These are phyloP conservation scores for Cryptococcus jaspeensis DNA, from an alignment of 1,284 basidiomycete species.

Conservation along the genomic window DNA sequence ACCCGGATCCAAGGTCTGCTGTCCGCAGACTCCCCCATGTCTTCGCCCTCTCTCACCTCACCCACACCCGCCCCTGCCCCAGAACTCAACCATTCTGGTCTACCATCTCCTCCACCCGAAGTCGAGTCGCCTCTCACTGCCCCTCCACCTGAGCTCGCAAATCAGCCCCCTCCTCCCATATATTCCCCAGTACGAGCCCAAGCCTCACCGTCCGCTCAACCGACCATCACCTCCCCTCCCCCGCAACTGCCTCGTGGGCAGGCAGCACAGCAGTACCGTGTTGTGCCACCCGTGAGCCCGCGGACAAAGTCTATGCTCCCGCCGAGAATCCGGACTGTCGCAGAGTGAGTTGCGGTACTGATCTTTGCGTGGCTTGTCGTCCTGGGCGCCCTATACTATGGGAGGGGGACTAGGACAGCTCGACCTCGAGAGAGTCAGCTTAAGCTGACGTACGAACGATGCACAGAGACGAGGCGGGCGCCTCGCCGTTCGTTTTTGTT, in stretches of 20 bases:
- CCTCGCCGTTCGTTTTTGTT: constrained; percentile 34
- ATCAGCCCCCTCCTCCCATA: constrained; percentile 4
- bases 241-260: background rate
- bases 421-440: too few relatives aligned
- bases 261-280: constrained; percentile 32
- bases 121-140: background rate
- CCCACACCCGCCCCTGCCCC: too few relatives aligned
- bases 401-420: too few relatives aligned
- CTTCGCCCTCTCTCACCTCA: too few relatives aligned
- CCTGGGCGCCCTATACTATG: too few relatives aligned
- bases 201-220: too few relatives aligned
- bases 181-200: too few relatives aligned
- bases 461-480: constrained; percentile 20
- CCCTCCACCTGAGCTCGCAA: constrained; percentile 2
- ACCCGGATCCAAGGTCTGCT: constrained; percentile 24
- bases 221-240: constrained; percentile 10
- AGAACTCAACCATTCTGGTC: too few relatives aligned
- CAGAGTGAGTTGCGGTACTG: constrained; percentile 27
- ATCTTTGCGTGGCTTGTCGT: too few relatives aligned
- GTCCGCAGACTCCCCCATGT: too few relatives aligned
- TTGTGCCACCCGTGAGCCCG: constrained; percentile 31
- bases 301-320: constrained; percentile 28
- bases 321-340: constrained; percentile 35
- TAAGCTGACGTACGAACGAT: background rate
- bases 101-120: constrained; percentile 9